A percentile compares a stretch with the other conserved stretches of the same genome.
phyloP scores from a whole-genome alignment of 345 rosid species.

The Noccaea caerulescens region DNA sequence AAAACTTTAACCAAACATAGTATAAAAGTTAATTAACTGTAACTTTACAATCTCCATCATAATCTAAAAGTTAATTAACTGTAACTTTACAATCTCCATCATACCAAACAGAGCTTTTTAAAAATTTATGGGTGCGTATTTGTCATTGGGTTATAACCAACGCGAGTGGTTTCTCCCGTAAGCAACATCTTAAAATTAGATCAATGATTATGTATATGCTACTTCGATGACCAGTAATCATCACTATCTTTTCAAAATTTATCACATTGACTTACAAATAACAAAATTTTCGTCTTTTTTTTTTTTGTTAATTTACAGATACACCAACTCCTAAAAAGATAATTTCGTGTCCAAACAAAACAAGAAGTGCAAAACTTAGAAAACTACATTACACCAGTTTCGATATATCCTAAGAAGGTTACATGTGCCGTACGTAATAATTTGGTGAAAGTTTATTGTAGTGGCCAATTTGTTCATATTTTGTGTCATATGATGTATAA shows the following conservation, averaged over 20 bases:
- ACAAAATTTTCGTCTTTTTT: too few species aligned
- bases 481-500: not conserved
- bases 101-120: too few species aligned
- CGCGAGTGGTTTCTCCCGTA: not conserved
- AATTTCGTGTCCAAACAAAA: constrained; percentile 3
- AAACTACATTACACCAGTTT: not conserved
- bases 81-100: too few species aligned
- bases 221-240: not conserved
- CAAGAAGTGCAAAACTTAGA: not conserved
- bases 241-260: not conserved
- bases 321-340: not conserved
- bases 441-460: not conserved
- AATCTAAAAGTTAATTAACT: too few species aligned
- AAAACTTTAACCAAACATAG: too few species aligned
- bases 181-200: not conserved
- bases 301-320: not conserved
- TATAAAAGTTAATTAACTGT: too few species aligned
- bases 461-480: not conserved
- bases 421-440: not conserved
- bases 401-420: too few species aligned
- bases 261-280: not conserved
- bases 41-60: too few species aligned
- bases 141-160: not conserved
- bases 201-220: too few species aligned
- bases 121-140: too few species aligned